Conservation (phyloP, 2,329 filamentous ascomycete genomes). For the Trichoderma gracile region DNA sequence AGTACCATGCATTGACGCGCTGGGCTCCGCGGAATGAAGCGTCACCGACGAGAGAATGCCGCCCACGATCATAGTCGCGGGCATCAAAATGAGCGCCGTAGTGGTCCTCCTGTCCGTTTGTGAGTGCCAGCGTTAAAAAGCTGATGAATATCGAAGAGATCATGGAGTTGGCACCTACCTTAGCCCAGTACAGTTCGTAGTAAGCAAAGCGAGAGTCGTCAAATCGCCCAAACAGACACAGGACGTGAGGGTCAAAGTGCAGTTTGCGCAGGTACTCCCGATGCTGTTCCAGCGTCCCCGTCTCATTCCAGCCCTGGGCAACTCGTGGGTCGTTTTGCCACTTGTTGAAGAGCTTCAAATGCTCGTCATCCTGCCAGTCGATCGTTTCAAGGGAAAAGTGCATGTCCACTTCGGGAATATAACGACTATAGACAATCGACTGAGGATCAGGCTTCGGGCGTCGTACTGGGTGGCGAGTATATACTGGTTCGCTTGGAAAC, state of each 20-base stretch:
- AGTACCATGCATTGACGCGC: slow-evolving; percentile 60
- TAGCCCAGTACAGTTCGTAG: slow-evolving; percentile 76
- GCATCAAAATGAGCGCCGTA: slow-evolving; percentile 60
- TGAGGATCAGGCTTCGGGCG: slow-evolving; percentile 67
- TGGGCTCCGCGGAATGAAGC: slow-evolving; percentile 54
- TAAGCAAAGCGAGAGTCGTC: slow-evolving; percentile 71
- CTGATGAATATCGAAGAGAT: neutral
- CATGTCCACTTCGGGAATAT: slow-evolving; percentile 70
- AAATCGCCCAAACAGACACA: slow-evolving; percentile 68
- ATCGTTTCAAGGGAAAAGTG: slow-evolving; percentile 72
- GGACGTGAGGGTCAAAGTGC: slow-evolving; percentile 67
- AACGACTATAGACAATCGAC: slow-evolving; percentile 71
- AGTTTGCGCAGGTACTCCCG: slow-evolving; percentile 65
- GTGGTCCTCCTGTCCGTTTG: slow-evolving; percentile 47
- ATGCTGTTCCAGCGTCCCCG: slow-evolving; percentile 70
- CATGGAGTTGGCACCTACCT: slow-evolving; percentile 31
- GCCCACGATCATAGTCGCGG: slow-evolving; percentile 58
- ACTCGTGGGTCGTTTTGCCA: slow-evolving; percentile 83
- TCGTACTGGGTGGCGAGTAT: slow-evolving; percentile 64
- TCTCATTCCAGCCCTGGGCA: slow-evolving; percentile 74
- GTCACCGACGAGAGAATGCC: slow-evolving; percentile 61
- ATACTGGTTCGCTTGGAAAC: slow-evolving; percentile 32
- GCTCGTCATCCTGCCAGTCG: slow-evolving; percentile 60
- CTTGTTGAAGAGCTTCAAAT: slow-evolving; percentile 67
- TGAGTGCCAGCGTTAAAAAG: neutral